Evolutionary conservation across 495 filamentous ascomycete genomes (phyloP).

Genomic region (Daldinia bambusicola): DNA sequence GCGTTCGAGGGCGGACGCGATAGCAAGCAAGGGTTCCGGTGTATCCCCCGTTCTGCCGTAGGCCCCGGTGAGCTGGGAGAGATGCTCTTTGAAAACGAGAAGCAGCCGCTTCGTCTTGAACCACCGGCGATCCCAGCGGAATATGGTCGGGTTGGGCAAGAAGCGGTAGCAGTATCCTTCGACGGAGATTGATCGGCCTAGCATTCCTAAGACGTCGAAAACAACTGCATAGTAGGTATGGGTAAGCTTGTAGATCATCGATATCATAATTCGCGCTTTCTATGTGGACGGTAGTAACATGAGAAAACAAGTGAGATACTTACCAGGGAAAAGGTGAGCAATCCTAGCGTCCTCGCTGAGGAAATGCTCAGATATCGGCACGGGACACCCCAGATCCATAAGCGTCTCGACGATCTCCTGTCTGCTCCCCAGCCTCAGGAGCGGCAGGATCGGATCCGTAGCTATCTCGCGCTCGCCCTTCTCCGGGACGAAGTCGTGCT

Average conservation of each 20-base stretch:
- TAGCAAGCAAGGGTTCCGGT: conserved; percentile 15
- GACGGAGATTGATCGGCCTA: conserved; percentile 58
- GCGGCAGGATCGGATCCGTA: conserved; percentile 42
- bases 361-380: conserved; percentile 54
- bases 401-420: conserved; percentile 58
- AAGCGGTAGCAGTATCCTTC: conserved; percentile 55
- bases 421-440: conserved; percentile 51
- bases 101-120: conserved; percentile 52
- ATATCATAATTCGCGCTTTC: background rate
- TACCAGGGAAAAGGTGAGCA: conserved; percentile 61
- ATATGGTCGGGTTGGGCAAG: conserved; percentile 61
- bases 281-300: background rate
- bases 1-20: conserved; percentile 8
- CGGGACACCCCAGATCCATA: conserved; percentile 57
- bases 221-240: conserved; percentile 48
- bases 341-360: conserved; percentile 45
- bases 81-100: conserved; percentile 45
- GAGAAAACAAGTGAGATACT: background rate
- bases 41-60: background rate
- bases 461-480: conserved; percentile 26
- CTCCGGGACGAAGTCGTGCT: conserved; percentile 40
- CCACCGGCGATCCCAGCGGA: conserved; percentile 57
- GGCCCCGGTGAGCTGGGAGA: conserved; percentile 19
- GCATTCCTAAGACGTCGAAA: conserved; percentile 64
- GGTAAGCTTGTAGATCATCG: conserved; percentile 9